Evolutionary conservation across 192 early-diverging fungal species (phyloP).

Genomic region (Coemansia sp.): DNA sequence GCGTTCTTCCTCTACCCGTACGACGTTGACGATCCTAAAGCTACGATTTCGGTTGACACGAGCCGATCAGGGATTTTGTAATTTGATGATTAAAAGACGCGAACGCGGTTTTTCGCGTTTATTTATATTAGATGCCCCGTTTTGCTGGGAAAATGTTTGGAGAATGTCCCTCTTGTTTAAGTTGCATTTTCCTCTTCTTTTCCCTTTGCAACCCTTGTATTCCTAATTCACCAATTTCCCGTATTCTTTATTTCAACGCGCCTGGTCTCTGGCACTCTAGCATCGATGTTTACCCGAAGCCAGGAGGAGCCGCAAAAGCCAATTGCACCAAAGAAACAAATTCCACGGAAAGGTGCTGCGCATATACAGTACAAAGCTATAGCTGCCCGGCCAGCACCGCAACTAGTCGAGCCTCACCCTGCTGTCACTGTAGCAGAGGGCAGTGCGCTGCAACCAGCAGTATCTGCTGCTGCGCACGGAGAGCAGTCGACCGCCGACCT

Average conservation of each 20-base stretch:
- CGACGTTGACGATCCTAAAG: constrained; percentile 26
- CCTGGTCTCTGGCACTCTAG: constrained; percentile 7
- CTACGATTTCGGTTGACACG: background rate
- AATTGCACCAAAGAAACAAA: background rate
- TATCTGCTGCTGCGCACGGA: background rate
- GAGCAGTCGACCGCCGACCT: constrained; percentile 5
- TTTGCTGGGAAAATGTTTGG: background rate
- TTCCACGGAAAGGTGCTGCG: background rate
- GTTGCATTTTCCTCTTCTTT: background rate
- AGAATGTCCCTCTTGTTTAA: constrained; percentile 1
- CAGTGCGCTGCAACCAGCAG: background rate
- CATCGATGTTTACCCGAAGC: constrained; percentile 34
- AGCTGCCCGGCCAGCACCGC: background rate
- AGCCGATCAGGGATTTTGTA: background rate
- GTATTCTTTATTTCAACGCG: background rate
- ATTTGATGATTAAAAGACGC: background rate
- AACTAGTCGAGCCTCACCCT: background rate
- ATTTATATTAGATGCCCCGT: no score
- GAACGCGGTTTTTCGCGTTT: background rate
- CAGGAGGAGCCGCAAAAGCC: background rate
- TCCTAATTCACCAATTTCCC: background rate
- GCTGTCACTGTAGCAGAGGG: background rate
- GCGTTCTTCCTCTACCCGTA: constrained; percentile 76
- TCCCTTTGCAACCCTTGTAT: background rate
- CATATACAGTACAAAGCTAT: constrained; percentile 7